Evolutionary conservation across 495 filamentous ascomycete genomes (phyloP), one percentile per base, ranked within the genome.

Genomic region (Penicillium atrosanguineum): DNA sequence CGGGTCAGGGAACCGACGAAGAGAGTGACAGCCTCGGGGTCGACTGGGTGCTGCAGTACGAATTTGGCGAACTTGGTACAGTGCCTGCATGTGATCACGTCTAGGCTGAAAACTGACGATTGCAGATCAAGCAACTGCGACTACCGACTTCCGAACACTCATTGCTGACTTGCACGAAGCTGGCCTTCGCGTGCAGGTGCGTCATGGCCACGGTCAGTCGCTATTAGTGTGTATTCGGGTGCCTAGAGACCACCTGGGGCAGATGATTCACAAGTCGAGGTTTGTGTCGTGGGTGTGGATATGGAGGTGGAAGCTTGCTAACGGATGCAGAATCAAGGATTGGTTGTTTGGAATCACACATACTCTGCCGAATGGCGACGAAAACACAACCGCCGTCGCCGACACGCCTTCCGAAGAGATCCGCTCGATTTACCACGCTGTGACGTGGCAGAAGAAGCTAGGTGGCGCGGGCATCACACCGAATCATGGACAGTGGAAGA

Each of bases 401-500:
- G 74, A 95, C 40, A 90, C 84, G 8, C 87, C 93, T 56, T 87
- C 94, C 21, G 94, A 98, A 70, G 81, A 91, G n/a, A 79, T 96
- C n/a, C 82, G 94, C 37, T 83, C 94, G 28, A 83, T 95, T 19
- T 90, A 95, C 64, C 81, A 91, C 34, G 81, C 94, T 44, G 93
- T 98, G 40, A 91, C 89, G 7, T 88, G 89, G 70, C 83, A 87
- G 1, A 80, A 78, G 47, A 77, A 84, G 34, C 85, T 97, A 57
- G 91, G 92, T 6, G 93, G 94, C 40, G 94, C 92, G 4, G 92
- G 90, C 5, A 89, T 98, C 49, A 93, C 86, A 7, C 87, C 90
- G 0, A 82, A 84, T 31, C 72, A 82, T 19, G 91, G 91, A 6
- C 77, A 86, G 48, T 97, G 93, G 92, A 84, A 89, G 64, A 72